These are phyloP conservation scores for Pleomassaria siparia DNA, from an alignment of 2,329 filamentous ascomycete genomes.

Conservation along the genomic window DNA sequence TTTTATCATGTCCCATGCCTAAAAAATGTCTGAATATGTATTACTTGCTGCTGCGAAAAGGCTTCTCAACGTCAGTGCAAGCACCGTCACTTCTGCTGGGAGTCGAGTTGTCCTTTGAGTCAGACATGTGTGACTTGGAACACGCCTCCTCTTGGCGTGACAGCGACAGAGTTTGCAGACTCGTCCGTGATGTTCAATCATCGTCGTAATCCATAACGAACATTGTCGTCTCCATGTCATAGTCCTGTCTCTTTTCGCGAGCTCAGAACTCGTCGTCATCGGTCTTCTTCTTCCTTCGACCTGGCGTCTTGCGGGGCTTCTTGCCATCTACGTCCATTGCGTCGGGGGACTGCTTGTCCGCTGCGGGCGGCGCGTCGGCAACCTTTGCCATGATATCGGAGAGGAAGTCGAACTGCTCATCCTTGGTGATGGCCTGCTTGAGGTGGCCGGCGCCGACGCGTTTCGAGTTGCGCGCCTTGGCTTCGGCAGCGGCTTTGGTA, in stretches of 20 bases:
- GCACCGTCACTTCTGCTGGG: background rate
- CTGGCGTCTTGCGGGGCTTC: conserved; percentile 47
- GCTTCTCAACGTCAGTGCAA: no score
- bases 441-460: conserved; percentile 87
- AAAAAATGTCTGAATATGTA: background rate
- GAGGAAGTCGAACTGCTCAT: conserved; percentile 93
- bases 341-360: conserved; percentile 51
- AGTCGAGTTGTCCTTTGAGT: background rate
- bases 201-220: background rate
- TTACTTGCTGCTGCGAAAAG: background rate
- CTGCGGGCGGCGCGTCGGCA: conserved; percentile 58
- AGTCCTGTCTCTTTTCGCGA: background rate
- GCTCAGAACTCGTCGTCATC: conserved; percentile 42
- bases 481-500: conserved; percentile 81
- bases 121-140: background rate
- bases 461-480: conserved; percentile 80
- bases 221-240: background rate
- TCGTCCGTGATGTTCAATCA: background rate
- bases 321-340: conserved; percentile 44
- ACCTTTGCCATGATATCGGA: conserved; percentile 88
- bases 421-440: conserved; percentile 83
- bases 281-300: conserved; percentile 41
- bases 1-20: background rate
- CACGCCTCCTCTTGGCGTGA: background rate
- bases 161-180: background rate